A percentile compares a stretch with the other conserved stretches of the same genome.
phyloP scores from a whole-genome alignment of 495 filamentous ascomycete genomes.

The Aspergillus campestris region DNA sequence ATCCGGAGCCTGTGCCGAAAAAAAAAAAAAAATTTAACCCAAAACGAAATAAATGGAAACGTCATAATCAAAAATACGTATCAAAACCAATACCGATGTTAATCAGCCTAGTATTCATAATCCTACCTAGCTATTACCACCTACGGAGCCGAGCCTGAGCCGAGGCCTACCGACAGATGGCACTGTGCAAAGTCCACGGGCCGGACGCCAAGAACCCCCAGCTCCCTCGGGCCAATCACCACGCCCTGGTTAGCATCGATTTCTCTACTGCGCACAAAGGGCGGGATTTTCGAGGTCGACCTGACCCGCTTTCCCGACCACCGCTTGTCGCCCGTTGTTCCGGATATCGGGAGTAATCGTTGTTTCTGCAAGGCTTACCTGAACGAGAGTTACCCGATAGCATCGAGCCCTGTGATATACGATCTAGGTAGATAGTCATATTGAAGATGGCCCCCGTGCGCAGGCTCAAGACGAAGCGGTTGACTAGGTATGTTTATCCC shows the following conservation, averaged over 20 bases:
- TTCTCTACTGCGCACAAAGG: constrained; percentile 19
- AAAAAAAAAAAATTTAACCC: constrained; percentile 37
- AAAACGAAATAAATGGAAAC: constrained; percentile 28
- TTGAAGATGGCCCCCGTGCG: constrained; percentile 47
- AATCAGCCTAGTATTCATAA: too few relatives aligned
- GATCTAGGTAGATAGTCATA: too few relatives aligned
- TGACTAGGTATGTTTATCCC: constrained; percentile 40
- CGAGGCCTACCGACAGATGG: constrained; percentile 50
- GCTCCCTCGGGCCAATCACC: constrained; percentile 24
- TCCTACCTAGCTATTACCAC: too few relatives aligned
- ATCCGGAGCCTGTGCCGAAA: constrained; percentile 20
- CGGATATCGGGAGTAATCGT: constrained; percentile 36
- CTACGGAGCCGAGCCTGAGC: constrained; percentile 26
- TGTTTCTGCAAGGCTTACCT: background rate
- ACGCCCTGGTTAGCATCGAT: constrained; percentile 20
- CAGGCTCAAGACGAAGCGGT: constrained; percentile 50
- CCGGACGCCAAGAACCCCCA: constrained; percentile 34
- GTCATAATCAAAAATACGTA: constrained; percentile 32
- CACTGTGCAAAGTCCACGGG: constrained; percentile 31
- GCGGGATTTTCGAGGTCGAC: constrained; percentile 21
- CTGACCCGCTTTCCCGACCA: constrained; percentile 24
- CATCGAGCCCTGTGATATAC: too few relatives aligned
- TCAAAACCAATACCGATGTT: too few relatives aligned
- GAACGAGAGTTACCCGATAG: background rate
- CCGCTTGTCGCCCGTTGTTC: constrained; percentile 22